Conservation (phyloP, 2,329 filamentous ascomycete species). For the Monosporascus sp. region DNA sequence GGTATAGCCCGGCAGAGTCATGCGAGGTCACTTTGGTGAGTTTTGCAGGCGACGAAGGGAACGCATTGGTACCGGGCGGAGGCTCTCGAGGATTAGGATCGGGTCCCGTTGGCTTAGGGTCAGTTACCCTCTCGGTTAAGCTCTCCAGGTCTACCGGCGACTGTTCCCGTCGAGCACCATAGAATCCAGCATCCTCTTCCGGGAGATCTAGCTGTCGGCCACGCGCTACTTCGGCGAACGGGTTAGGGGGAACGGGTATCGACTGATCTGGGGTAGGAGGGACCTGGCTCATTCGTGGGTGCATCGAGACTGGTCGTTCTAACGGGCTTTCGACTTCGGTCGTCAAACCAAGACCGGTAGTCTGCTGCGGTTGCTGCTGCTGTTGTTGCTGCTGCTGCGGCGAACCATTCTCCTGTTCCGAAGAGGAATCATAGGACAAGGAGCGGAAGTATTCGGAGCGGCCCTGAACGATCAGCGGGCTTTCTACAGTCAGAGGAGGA, state of each 20-base stretch:
- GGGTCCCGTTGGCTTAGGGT: conserved; percentile 22
- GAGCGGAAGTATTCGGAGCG: conserved; percentile 80
- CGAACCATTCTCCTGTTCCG: conserved; percentile 32
- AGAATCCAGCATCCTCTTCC: conserved; percentile 37
- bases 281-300: conserved; percentile 67
- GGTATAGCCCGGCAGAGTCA: conserved; percentile 47
- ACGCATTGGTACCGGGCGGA: conserved; percentile 28
- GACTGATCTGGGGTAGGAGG: conserved; percentile 45
- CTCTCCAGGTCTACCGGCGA: conserved; percentile 51
- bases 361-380: conserved; percentile 29
- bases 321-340: conserved; percentile 51
- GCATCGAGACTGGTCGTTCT: conserved; percentile 66
- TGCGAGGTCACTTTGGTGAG: conserved; percentile 38
- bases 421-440: conserved; percentile 58
- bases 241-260: conserved; percentile 41
- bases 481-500: conserved; percentile 75
- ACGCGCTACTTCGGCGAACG: conserved; percentile 34
- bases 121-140: conserved; percentile 13
- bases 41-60: conserved; percentile 41
- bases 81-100: conserved; percentile 31
- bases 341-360: conserved; percentile 43
- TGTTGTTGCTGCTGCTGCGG: conserved; percentile 31
- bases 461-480: conserved; percentile 69
- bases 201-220: conserved; percentile 36
- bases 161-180: conserved; percentile 52